phyloP scores from a whole-genome alignment of 2,329 filamentous ascomycete genomes.

The Colletotrichum destructivum region DNA sequence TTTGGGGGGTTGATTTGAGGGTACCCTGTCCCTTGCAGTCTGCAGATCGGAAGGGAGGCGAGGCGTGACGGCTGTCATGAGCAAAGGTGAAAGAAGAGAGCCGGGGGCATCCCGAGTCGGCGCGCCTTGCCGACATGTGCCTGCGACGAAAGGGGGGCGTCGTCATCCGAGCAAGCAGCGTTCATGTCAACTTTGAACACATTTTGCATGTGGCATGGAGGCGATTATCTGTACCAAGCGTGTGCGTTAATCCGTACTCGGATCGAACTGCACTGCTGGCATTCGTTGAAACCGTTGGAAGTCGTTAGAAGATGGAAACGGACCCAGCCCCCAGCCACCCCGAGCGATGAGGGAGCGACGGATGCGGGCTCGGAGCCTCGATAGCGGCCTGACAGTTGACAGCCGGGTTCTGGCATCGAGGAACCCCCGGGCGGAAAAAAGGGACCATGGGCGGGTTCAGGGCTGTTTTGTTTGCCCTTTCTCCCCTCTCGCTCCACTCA shows the following conservation, averaged over 20 bases:
- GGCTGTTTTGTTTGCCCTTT: conserved; percentile 16
- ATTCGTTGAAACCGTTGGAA: neutral
- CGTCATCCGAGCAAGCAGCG: neutral
- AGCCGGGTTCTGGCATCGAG: conserved; percentile 17
- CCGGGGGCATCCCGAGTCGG: conserved; percentile 16
- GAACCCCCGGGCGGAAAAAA: neutral
- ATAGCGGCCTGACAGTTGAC: conserved; percentile 10
- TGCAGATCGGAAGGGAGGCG: conserved; percentile 4
- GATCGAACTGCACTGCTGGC: neutral
- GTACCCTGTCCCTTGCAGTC: conserved; percentile 16
- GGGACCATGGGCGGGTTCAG: neutral
- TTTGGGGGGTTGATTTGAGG: neutral
- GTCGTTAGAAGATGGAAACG: neutral
- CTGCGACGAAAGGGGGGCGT: conserved; percentile 1
- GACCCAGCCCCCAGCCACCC: conserved; percentile 31
- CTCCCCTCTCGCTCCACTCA: conserved; percentile 15
- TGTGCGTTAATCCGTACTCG: neutral
- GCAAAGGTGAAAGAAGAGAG: neutral
- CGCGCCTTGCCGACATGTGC: conserved; percentile 6
- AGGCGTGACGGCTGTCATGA: conserved; percentile 27
- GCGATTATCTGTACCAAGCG: neutral
- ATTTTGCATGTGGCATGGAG: neutral
- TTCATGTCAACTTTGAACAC: neutral
- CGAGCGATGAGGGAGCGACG: neutral
- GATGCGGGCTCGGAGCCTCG: neutral